Evolutionary conservation across 2,329 filamentous ascomycete species (phyloP).

Genomic region (Aspergillus luchuensis): DNA sequence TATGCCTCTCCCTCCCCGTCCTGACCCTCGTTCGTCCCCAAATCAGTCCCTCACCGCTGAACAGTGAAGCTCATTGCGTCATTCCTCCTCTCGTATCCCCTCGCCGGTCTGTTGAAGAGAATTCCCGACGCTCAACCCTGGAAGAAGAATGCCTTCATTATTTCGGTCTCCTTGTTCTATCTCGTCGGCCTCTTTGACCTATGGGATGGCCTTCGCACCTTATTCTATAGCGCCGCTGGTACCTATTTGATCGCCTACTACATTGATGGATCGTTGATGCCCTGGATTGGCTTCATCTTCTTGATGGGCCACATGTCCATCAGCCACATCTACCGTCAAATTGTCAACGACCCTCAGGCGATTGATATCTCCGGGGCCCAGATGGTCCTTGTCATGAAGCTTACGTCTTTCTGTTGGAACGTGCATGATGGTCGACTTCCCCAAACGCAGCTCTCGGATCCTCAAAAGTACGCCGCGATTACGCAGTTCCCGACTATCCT

Average conservation of each 20-base stretch:
- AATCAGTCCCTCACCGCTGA: not conserved
- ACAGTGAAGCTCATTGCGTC: constrained; percentile 90
- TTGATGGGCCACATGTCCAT: constrained; percentile 94
- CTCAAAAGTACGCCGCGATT: constrained; percentile 81
- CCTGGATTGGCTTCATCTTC: constrained; percentile 92
- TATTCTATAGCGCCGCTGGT: constrained; percentile 75
- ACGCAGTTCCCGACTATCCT: constrained; percentile 71
- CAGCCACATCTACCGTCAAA: constrained; percentile 82
- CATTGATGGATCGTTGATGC: constrained; percentile 89
- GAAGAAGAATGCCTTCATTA: constrained; percentile 85
- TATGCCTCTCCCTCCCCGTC: constrained; percentile 36
- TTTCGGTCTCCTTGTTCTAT: constrained; percentile 82
- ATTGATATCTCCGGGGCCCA: constrained; percentile 93
- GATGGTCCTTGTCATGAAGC: constrained; percentile 98
- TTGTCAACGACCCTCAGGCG: constrained; percentile 62
- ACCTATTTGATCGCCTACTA: constrained; percentile 83
- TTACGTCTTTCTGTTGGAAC: constrained; percentile 97
- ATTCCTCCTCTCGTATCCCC: constrained; percentile 88
- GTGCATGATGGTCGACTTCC: constrained; percentile 87
- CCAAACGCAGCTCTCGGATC: constrained; percentile 76
- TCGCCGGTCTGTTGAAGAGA: constrained; percentile 84
- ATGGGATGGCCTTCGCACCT: constrained; percentile 78
- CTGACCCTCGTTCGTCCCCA: not conserved
- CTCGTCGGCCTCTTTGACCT: constrained; percentile 90
- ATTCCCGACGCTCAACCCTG: constrained; percentile 82